Conservation (phyloP, 495 filamentous ascomycete genomes). For the Mycothermus thermophilus region DNA sequence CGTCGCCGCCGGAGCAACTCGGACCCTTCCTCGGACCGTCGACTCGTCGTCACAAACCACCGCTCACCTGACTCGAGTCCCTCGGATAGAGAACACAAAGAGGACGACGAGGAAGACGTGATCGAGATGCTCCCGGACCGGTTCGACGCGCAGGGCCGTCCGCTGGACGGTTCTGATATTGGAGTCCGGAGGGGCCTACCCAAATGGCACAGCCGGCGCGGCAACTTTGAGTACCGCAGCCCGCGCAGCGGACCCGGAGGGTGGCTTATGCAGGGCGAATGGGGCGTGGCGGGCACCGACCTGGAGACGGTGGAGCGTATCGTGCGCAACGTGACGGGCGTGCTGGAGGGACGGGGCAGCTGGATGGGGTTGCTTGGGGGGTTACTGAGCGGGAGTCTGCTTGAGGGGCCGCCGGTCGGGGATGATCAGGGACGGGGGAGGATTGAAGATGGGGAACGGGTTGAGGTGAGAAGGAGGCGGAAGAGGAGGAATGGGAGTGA, state of each 20-base stretch:
- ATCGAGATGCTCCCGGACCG: slow-evolving; percentile 45
- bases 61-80: slow-evolving; percentile 6
- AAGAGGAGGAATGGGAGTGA: neutral
- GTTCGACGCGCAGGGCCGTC: slow-evolving; percentile 49
- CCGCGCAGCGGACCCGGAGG: slow-evolving; percentile 3
- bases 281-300: slow-evolving; percentile 21
- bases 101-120: slow-evolving; percentile 20
- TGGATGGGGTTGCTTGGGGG: slow-evolving; percentile 19
- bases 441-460: neutral
- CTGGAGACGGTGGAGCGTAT: slow-evolving; percentile 18
- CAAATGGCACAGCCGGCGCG: slow-evolving; percentile 8
- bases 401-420: slow-evolving; percentile 7
- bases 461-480: slow-evolving; percentile 1
- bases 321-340: slow-evolving; percentile 20
- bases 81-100: slow-evolving; percentile 12
- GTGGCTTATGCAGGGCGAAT: slow-evolving; percentile 14
- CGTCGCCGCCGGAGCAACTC: slow-evolving; percentile 19
- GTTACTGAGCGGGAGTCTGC: slow-evolving; percentile 13
- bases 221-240: slow-evolving; percentile 19
- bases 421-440: neutral
- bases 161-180: slow-evolving; percentile 15
- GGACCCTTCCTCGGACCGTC: slow-evolving; percentile 22
- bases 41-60: slow-evolving; percentile 9
- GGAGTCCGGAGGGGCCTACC: neutral
- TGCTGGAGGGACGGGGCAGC: slow-evolving; percentile 17